These are phyloP conservation scores for Didymosphaeria variabile DNA, from an alignment of 2,329 filamentous ascomycete species.

Conservation along the genomic window DNA sequence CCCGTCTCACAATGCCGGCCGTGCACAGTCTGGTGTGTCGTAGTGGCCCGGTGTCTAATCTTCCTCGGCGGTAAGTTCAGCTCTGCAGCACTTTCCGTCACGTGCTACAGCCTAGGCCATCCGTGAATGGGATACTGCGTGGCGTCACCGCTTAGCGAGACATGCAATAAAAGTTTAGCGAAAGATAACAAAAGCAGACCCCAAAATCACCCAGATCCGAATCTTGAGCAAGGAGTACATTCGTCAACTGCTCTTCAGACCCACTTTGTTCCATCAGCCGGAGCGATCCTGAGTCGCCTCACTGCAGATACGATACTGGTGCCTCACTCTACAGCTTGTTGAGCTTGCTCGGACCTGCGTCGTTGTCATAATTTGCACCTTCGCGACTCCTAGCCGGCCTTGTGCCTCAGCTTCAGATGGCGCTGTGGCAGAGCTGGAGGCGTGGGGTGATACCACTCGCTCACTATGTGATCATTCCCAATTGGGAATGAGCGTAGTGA, in stretches of 20 bases:
- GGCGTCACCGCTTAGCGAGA: slow-evolving; percentile 3
- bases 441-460: background rate
- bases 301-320: slow-evolving; percentile 1
- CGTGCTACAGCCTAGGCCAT: background rate
- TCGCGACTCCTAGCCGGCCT: background rate
- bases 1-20: background rate
- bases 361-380: background rate
- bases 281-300: background rate
- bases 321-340: background rate
- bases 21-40: background rate
- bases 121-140: background rate
- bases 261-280: background rate
- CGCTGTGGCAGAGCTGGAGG: background rate
- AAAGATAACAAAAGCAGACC: slow-evolving; percentile 1
- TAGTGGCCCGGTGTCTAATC: background rate
- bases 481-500: background rate
- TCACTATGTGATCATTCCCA: background rate
- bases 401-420: background rate
- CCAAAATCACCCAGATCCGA: background rate
- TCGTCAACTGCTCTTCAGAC: background rate
- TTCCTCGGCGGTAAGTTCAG: background rate
- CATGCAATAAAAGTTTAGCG: slow-evolving; percentile 6
- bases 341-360: background rate
- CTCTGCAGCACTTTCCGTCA: background rate
- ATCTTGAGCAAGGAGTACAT: background rate